A percentile compares a stretch with the other conserved stretches of the same genome.
Evolutionary conservation across 371 early-diverging fungal species (phyloP).

Genomic region (Neoconidiobolus thromboides): DNA sequence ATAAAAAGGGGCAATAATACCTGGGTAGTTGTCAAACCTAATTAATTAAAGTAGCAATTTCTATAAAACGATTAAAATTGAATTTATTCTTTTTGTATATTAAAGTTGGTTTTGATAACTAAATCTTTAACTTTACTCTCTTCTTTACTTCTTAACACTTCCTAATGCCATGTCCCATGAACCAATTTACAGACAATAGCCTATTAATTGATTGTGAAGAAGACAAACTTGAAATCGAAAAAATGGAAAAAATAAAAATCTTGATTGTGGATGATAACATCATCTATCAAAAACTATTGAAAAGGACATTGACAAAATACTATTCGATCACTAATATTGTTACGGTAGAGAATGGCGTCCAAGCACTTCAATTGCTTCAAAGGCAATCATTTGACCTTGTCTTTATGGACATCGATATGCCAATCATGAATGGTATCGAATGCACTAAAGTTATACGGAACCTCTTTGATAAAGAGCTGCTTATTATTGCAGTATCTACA

Average conservation of each 20-base stretch:
- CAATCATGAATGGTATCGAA: constrained; percentile 29
- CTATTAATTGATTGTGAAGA: too few species aligned
- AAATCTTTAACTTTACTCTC: too few species aligned
- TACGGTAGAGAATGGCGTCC: constrained; percentile 14
- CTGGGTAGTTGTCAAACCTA: too few species aligned
- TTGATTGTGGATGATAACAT: constrained; percentile 33
- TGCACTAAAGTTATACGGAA: constrained; percentile 23
- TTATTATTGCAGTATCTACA: constrained; percentile 51
- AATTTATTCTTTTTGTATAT: too few species aligned
- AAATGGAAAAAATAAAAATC: not conserved
- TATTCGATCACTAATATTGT: constrained; percentile 10
- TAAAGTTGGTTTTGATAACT: too few species aligned
- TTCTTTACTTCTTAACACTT: too few species aligned
- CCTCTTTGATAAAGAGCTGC: constrained; percentile 11
- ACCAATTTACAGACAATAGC: too few species aligned
- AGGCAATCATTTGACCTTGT: constrained; percentile 26
- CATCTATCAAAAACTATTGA: constrained; percentile 31
- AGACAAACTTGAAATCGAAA: too few species aligned
- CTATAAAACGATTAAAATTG: too few species aligned
- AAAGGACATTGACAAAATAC: constrained; percentile 25
- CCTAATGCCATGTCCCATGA: too few species aligned
- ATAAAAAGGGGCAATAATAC: too few species aligned
- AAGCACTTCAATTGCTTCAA: constrained; percentile 22
- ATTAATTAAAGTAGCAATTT: too few species aligned
- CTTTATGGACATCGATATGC: constrained; percentile 49